phyloP scores from a whole-genome alignment of 768 basidiomycete species.

The Phaeotremella fagi region DNA sequence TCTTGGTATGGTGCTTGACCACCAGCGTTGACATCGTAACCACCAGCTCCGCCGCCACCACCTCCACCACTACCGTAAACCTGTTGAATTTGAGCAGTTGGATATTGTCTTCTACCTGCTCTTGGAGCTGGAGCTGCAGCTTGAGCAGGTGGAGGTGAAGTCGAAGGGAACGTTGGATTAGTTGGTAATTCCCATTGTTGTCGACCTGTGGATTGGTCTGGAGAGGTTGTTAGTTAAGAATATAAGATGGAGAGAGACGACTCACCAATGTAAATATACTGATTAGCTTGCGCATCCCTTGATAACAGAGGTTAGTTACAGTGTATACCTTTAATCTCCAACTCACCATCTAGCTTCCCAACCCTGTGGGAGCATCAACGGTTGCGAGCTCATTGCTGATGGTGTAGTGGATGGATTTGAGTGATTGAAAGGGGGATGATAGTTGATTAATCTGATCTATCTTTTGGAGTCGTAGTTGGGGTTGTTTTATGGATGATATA shows the following conservation, averaged over 20 bases:
- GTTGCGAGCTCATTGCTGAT: constrained; percentile 24
- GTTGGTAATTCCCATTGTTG: constrained; percentile 85
- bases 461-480: no score
- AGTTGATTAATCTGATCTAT: neutral
- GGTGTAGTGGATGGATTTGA: neutral
- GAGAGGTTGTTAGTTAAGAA: constrained; percentile 1
- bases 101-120: constrained; percentile 81
- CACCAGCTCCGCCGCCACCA: constrained; percentile 52
- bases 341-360: constrained; percentile 86
- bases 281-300: constrained; percentile 75
- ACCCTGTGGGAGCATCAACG: constrained; percentile 64
- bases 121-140: constrained; percentile 49
- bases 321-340: neutral
- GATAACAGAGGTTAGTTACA: neutral
- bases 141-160: constrained; percentile 53
- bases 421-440: neutral
- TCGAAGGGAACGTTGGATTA: constrained; percentile 41
- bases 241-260: constrained; percentile 8
- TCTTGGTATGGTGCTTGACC: constrained; percentile 17
- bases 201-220: constrained; percentile 69
- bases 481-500: no score
- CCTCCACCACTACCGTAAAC: constrained; percentile 51
- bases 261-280: constrained; percentile 85
- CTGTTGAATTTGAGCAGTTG: constrained; percentile 75
- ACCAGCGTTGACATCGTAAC: constrained; percentile 51